Percentiles rank a stretch among this genome's conserved stretches.
phyloP scores from a whole-genome alignment of 2,329 filamentous ascomycete species.

The Penicillium decumbens region DNA sequence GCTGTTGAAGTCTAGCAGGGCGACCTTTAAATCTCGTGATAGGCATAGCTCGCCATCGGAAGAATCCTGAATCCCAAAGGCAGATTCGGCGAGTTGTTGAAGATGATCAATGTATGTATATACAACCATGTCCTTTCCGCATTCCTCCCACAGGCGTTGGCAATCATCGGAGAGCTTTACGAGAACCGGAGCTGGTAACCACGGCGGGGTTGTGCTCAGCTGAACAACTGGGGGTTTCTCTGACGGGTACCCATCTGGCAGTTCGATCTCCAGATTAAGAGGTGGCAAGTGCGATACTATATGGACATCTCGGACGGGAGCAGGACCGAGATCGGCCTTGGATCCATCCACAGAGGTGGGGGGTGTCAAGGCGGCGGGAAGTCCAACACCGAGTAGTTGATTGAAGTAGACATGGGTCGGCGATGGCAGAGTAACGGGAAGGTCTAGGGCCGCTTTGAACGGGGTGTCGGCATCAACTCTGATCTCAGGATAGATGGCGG shows the following conservation, averaged over 20 bases:
- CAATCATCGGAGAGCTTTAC: slow-evolving; percentile 47
- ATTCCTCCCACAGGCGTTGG: slow-evolving; percentile 55
- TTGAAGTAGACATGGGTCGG: slow-evolving; percentile 49
- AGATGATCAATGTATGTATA: slow-evolving; percentile 59
- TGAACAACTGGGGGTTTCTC: slow-evolving; percentile 48
- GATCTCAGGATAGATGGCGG: slow-evolving; percentile 61
- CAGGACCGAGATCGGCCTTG: slow-evolving; percentile 23
- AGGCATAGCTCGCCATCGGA: slow-evolving; percentile 45
- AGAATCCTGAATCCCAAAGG: slow-evolving; percentile 48
- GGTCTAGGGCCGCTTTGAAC: slow-evolving; percentile 51
- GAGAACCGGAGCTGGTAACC: slow-evolving; percentile 49
- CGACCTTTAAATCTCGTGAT: slow-evolving; percentile 55
- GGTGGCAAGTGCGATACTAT: slow-evolving; percentile 54
- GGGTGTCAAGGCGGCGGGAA: slow-evolving; percentile 37
- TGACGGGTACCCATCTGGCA: slow-evolving; percentile 56
- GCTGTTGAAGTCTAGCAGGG: slow-evolving; percentile 72
- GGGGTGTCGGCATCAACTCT: slow-evolving; percentile 44
- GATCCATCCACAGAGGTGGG: slow-evolving; percentile 40
- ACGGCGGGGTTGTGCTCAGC: slow-evolving; percentile 48
- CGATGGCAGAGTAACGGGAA: slow-evolving; percentile 52
- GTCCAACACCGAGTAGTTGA: slow-evolving; percentile 31
- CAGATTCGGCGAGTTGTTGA: slow-evolving; percentile 54
- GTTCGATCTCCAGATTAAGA: slow-evolving; percentile 49
- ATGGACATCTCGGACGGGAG: slow-evolving; percentile 38
- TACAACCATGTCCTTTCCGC: slow-evolving; percentile 53